Evolutionary conservation across 2,329 filamentous ascomycete species (phyloP), one percentile per base, ranked within the genome.

Genomic region (Colletotrichum tropicale): DNA sequence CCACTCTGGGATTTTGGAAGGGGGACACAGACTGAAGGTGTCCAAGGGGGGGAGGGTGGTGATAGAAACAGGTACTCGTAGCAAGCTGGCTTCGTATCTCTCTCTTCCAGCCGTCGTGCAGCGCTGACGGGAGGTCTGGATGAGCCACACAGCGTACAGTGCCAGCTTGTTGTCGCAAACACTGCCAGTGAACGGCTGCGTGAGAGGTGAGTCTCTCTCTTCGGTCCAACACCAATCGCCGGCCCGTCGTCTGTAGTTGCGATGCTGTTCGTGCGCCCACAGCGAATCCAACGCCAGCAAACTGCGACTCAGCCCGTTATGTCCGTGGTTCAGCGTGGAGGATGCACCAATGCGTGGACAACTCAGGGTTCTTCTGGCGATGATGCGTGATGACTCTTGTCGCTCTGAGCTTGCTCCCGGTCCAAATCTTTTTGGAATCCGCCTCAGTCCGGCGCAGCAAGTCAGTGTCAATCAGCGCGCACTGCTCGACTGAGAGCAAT

Each of bases 271-370:
- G 70, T 73, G 73, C 56, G 64, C 68, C 61, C 66, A 61, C 38
- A 28, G 32, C 28, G 48, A 71, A 60, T 71, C 61, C 21, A 36
- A 26, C 34, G 68, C 32, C 55, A 60, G 61, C 36, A 66, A 66
- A 32, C 72, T 60, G 69, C 69, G 62, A 66, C 55, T 75, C 55
- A 67, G 69, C 58, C 24, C 15, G 55, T 60, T 34, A 34, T 32
- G 55, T 66, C 62, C 55, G 61, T 66, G 36, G 26, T 71, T 67
- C 69, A 48, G 55, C 72, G 21, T 75, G 62, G 71, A 69, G 52
- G 30, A 72, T 32, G 61, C 62, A 72, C 68, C 60, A 56, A 34
- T 52, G 66, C 43, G 32, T 60, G 48, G 66, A 18, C 48, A 34
- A 28, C 34, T 52, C 21, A 38, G 52, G 52, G 52, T 58, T 26